Conservation (phyloP, 495 filamentous ascomycete genomes). For the Podospora anserina region DNA sequence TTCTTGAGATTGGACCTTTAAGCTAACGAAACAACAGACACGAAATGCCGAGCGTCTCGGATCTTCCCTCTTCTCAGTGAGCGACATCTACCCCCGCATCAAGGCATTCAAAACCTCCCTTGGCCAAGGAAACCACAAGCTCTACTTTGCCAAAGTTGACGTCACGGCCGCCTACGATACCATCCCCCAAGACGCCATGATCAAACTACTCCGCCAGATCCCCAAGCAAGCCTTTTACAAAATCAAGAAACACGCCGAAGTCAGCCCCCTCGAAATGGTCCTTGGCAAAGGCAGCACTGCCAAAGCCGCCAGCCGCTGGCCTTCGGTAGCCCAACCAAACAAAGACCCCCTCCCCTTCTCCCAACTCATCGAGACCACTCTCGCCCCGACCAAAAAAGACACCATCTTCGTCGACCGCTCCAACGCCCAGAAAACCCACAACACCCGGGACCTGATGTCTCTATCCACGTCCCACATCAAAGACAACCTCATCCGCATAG, state of each 20-base stretch:
- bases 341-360: constrained; percentile 53
- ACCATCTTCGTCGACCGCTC: constrained; percentile 71
- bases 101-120: constrained; percentile 62
- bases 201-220: constrained; percentile 62
- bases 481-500: constrained; percentile 81
- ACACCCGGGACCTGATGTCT: constrained; percentile 58
- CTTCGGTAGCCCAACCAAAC: constrained; percentile 54
- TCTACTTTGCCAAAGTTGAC: constrained; percentile 89
- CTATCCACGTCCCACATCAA: constrained; percentile 74
- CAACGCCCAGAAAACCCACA: constrained; percentile 50
- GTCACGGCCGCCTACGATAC: constrained; percentile 92
- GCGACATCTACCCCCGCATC: constrained; percentile 75
- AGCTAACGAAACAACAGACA: constrained; percentile 34
- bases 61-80: constrained; percentile 72
- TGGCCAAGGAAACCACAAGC: constrained; percentile 17
- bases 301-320: constrained; percentile 56
- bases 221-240: constrained; percentile 64
- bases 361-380: constrained; percentile 50
- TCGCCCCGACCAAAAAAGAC: constrained; percentile 50
- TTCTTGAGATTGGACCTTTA: neutral
- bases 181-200: constrained; percentile 76
- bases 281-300: constrained; percentile 14
- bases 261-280: constrained; percentile 46
- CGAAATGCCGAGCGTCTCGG: constrained; percentile 63
- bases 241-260: constrained; percentile 70